phyloP scores from a whole-genome alignment of 768 basidiomycete species.

The Mycena metata region DNA sequence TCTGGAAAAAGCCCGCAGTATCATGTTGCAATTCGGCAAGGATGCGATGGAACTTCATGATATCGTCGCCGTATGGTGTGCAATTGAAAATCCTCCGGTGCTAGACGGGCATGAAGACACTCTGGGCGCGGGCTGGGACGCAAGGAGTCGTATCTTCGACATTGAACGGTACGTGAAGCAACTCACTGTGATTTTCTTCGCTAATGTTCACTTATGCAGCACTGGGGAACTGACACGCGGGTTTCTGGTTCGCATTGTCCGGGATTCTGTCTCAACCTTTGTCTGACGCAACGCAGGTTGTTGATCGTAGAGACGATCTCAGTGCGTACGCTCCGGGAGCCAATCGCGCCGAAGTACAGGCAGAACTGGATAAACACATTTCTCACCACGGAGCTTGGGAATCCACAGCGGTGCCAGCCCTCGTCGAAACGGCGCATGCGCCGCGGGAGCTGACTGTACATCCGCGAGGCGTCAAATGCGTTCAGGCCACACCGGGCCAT shows the following conservation, averaged over 20 bases:
- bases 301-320: constrained; percentile 78
- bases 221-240: constrained; percentile 86
- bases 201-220: constrained; percentile 50
- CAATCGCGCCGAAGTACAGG: constrained; percentile 75
- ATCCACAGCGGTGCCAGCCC: constrained; percentile 67
- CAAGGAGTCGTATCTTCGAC: constrained; percentile 67
- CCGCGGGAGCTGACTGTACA: constrained; percentile 4
- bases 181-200: neutral
- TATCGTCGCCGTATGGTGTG: constrained; percentile 90
- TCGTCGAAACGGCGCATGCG: constrained; percentile 61
- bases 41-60: constrained; percentile 94
- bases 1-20: constrained; percentile 77
- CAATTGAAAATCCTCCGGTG: constrained; percentile 75
- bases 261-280: neutral
- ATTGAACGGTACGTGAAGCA: constrained; percentile 70
- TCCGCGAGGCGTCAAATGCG: constrained; percentile 56
- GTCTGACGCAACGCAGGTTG: constrained; percentile 48
- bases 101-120: constrained; percentile 42
- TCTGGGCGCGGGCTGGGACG: constrained; percentile 69
- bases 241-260: constrained; percentile 67
- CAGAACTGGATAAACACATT: constrained; percentile 57
- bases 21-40: constrained; percentile 85
- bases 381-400: constrained; percentile 52
- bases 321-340: constrained; percentile 75
- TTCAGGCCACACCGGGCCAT: constrained; percentile 77